phyloP scores from a whole-genome alignment of 2,329 filamentous ascomycete species.

The Colletotrichum noveboracense region DNA sequence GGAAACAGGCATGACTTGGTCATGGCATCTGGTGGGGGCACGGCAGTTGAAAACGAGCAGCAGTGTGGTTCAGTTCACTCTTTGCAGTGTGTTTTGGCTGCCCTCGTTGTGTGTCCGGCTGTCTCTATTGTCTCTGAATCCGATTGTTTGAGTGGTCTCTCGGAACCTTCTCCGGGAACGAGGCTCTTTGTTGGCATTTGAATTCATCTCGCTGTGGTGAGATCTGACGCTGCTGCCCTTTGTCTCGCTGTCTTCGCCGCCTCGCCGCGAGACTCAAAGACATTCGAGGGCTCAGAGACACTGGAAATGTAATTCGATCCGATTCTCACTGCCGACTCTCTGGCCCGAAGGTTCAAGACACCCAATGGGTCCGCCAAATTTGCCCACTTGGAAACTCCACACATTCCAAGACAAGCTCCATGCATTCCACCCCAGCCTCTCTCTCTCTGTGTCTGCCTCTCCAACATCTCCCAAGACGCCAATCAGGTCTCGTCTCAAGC shows the following conservation, averaged over 20 bases:
- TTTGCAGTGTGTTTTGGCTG: neutral
- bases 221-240: neutral
- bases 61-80: neutral
- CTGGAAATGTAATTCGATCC: neutral
- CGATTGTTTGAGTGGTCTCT: neutral
- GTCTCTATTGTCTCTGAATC: neutral
- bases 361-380: neutral
- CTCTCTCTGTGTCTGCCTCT: neutral
- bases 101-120: neutral
- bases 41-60: constrained; percentile 9
- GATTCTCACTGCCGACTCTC: constrained; percentile 3
- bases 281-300: neutral
- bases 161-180: neutral
- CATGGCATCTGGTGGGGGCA: constrained; percentile 8
- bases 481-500: neutral
- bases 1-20: constrained; percentile 11
- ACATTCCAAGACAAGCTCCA: neutral
- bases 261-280: neutral
- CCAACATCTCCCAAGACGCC: neutral
- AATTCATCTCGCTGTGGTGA: neutral
- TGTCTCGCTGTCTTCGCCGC: neutral
- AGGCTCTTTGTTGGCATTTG: neutral
- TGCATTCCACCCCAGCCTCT: neutral
- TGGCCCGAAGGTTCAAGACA: neutral
- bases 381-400: neutral